These are phyloP conservation scores for Hypoxylon fuscum DNA, from an alignment of 495 filamentous ascomycete species.

Conservation along the genomic window DNA sequence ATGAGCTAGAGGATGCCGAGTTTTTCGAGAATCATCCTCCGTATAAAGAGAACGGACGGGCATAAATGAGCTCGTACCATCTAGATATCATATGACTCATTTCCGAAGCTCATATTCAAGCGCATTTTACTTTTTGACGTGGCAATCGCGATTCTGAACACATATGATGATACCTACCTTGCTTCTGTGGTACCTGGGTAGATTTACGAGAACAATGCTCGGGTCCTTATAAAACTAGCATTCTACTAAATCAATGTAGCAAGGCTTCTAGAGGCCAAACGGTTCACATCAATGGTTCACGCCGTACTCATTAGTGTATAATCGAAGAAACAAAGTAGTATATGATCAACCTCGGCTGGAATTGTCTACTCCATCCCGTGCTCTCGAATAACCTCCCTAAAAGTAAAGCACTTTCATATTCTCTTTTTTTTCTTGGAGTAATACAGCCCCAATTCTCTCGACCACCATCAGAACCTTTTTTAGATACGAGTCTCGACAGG, in stretches of 20 bases:
- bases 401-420: slow-evolving; percentile 55
- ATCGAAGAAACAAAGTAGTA: slow-evolving; percentile 48
- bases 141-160: neutral
- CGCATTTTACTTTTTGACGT: no score
- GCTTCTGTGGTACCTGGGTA: no score
- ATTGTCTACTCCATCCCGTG: slow-evolving; percentile 55
- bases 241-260: slow-evolving; percentile 24
- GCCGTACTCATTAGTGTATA: slow-evolving; percentile 34
- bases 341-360: slow-evolving; percentile 60
- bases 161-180: no score
- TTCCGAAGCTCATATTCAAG: neutral
- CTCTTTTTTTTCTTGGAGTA: slow-evolving; percentile 50
- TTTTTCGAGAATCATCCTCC: slow-evolving; percentile 3
- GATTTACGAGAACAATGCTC: neutral
- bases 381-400: slow-evolving; percentile 52
- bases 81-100: neutral
- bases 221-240: slow-evolving; percentile 8
- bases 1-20: slow-evolving; percentile 10
- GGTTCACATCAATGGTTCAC: slow-evolving; percentile 42
- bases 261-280: slow-evolving; percentile 15
- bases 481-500: slow-evolving; percentile 58
- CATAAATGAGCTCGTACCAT: neutral
- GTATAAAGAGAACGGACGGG: neutral
- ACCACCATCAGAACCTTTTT: slow-evolving; percentile 60
- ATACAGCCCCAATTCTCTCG: slow-evolving; percentile 56